Evolutionary conservation across 306 rosid species (phyloP).

Genomic region (Citrullus amarus): DNA sequence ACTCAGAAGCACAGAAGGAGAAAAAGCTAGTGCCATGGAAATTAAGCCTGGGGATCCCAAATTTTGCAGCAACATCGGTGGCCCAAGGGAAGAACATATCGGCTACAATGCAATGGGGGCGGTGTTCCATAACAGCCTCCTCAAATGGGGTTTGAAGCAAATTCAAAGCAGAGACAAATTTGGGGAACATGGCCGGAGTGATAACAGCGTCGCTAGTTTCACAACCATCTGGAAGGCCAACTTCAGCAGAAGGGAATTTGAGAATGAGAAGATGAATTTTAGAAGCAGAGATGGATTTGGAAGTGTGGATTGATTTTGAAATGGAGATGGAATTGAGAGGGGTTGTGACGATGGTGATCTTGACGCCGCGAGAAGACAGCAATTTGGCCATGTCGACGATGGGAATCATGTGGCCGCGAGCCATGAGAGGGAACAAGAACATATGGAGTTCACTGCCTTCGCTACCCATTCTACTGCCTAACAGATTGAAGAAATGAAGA

Average conservation of each 20-base stretch:
- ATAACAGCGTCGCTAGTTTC: constrained; percentile 18
- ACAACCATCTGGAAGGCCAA: constrained; percentile 39
- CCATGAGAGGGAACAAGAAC: constrained; percentile 6
- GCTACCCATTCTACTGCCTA: background rate
- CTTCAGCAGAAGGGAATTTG: constrained; percentile 21
- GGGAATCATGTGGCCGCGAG: constrained; percentile 11
- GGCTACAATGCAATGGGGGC: constrained; percentile 32
- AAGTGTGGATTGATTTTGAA: background rate
- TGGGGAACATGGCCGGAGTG: background rate
- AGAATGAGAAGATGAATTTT: background rate
- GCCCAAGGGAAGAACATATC: constrained; percentile 40
- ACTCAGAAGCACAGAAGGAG: constrained; percentile 17
- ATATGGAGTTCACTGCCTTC: background rate
- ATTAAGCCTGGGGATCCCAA: constrained; percentile 39
- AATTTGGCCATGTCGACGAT: constrained; percentile 10
- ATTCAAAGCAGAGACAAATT: constrained; percentile 18
- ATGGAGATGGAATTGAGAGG: background rate
- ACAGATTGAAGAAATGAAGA: background rate
- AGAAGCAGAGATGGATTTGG: background rate
- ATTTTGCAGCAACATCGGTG: constrained; percentile 28
- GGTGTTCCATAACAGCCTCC: constrained; percentile 16
- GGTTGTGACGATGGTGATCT: constrained; percentile 5
- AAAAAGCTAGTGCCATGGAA: constrained; percentile 43
- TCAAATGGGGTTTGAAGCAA: constrained; percentile 27
- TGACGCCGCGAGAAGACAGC: background rate